Evolutionary conservation across 1,139 yeast genomes (phyloP).

Genomic region (Blastobotrys raffinosifermentans): DNA sequence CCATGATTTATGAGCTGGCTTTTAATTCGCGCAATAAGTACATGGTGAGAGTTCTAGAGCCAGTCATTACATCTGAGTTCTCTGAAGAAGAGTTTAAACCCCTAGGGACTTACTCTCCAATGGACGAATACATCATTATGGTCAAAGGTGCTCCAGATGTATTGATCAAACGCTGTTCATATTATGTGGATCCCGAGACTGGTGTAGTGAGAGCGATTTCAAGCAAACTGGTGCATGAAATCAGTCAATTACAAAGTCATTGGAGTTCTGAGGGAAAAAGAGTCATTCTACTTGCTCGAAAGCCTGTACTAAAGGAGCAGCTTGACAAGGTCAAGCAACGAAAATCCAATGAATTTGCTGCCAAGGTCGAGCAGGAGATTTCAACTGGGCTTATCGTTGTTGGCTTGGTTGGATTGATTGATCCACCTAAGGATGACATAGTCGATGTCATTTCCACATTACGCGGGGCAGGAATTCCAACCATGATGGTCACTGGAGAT

Average conservation of each 20-base stretch:
- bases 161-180: slow-evolving; percentile 38
- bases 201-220: slow-evolving; percentile 15
- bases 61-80: background rate
- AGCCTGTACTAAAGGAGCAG: background rate
- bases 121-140: slow-evolving; percentile 1
- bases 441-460: slow-evolving; percentile 37
- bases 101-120: background rate
- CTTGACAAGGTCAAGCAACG: background rate
- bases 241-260: slow-evolving; percentile 2
- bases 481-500: slow-evolving; percentile 53
- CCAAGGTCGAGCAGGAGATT: background rate
- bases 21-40: slow-evolving; percentile 47
- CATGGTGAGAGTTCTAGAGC: slow-evolving; percentile 34
- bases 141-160: slow-evolving; percentile 54
- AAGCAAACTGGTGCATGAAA: background rate
- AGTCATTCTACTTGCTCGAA: slow-evolving; percentile 43
- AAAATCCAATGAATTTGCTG: background rate
- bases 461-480: slow-evolving; percentile 45
- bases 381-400: slow-evolving; percentile 26
- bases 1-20: slow-evolving; percentile 25
- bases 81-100: background rate
- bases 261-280: slow-evolving; percentile 35
- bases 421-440: slow-evolving; percentile 46
- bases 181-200: slow-evolving; percentile 31
- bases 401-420: slow-evolving; percentile 47